Percentiles rank a stretch among this genome's conserved stretches.
phyloP scores from a whole-genome alignment of 306 rosid genomes.

The Mimosa pudica region DNA sequence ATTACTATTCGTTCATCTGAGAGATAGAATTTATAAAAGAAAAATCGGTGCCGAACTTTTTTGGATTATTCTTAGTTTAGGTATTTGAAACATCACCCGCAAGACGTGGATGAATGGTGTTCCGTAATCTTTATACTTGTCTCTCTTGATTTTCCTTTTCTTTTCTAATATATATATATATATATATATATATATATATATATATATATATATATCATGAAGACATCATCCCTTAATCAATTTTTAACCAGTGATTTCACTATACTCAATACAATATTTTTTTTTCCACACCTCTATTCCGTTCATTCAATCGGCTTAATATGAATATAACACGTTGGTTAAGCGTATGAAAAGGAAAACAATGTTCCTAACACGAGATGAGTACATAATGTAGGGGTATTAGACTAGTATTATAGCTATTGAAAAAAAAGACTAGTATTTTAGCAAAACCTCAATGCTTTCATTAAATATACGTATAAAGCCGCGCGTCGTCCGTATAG shows the following conservation, averaged over 20 bases:
- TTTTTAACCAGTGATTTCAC: neutral
- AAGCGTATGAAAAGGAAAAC: neutral
- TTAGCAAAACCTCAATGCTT: neutral
- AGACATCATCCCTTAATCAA: neutral
- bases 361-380: neutral
- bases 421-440: too few relatives aligned
- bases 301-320: neutral
- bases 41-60: constrained; percentile 18
- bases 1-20: neutral
- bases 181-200: neutral
- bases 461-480: neutral
- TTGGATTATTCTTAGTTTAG: neutral
- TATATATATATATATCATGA: neutral
- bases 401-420: neutral
- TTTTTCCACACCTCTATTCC: neutral
- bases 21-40: neutral
- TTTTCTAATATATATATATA: neutral
- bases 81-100: neutral
- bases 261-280: neutral
- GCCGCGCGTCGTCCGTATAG: neutral
- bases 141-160: neutral
- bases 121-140: neutral
- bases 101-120: neutral
- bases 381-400: neutral
- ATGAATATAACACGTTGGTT: neutral